Conservation (phyloP, 441 rosid species). For the Brassica balearica region DNA sequence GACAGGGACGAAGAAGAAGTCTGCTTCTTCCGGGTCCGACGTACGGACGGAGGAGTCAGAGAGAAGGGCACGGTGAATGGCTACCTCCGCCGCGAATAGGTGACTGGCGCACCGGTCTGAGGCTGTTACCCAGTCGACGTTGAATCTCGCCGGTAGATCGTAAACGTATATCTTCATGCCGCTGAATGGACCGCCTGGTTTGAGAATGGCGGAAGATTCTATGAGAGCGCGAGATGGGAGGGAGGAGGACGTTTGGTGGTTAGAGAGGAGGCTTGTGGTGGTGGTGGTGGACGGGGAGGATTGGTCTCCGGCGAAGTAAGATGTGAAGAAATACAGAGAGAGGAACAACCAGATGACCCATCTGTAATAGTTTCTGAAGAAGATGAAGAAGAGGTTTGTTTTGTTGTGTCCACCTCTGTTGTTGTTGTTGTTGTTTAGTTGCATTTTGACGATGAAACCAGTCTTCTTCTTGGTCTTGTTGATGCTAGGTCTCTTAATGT, state of each 20-base stretch:
- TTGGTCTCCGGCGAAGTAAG: conserved; percentile 64
- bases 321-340: conserved; percentile 71
- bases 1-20: conserved; percentile 95
- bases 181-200: conserved; percentile 41
- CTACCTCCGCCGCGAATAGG: conserved; percentile 91
- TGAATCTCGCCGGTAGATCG: conserved; percentile 73
- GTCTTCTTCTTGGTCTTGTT: conserved; percentile 39
- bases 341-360: conserved; percentile 85
- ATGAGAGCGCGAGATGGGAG: conserved; percentile 67
- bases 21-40: conserved; percentile 77
- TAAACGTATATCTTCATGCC: conserved; percentile 81
- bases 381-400: conserved; percentile 41
- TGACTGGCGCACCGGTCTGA: conserved; percentile 82
- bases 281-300: conserved; percentile 44
- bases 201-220: conserved; percentile 55
- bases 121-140: conserved; percentile 69
- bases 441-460: conserved; percentile 82
- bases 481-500: conserved; percentile 35
- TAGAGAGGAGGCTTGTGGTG: conserved; percentile 46
- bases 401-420: conserved; percentile 43
- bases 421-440: conserved; percentile 43
- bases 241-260: conserved; percentile 52
- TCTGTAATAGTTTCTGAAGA: conserved; percentile 65
- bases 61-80: conserved; percentile 76
- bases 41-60: conserved; percentile 59